phyloP scores from a whole-genome alignment of 441 rosid genomes.

The Daphne laureola region DNA sequence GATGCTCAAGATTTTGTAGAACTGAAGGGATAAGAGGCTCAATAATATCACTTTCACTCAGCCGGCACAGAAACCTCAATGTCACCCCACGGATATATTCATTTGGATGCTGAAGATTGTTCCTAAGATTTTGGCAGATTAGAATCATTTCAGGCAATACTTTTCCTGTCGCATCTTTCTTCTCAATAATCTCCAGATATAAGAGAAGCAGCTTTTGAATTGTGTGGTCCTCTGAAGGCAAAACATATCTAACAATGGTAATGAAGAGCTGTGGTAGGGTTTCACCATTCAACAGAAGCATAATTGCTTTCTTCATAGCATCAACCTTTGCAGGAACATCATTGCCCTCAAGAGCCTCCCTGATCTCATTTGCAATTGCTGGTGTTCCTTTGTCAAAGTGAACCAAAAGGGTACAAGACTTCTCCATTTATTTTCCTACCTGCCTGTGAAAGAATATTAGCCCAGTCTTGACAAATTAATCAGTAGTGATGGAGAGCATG shows the following conservation, averaged over 20 bases:
- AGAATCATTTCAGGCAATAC: constrained; percentile 74
- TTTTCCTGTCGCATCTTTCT: constrained; percentile 54
- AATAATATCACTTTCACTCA: constrained; percentile 62
- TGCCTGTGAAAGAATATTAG: constrained; percentile 11
- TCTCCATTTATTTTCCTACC: constrained; percentile 46
- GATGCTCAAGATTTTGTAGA: constrained; percentile 65
- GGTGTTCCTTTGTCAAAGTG: constrained; percentile 71
- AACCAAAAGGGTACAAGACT: constrained; percentile 56
- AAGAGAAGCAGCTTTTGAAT: constrained; percentile 63
- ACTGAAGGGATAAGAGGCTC: constrained; percentile 81
- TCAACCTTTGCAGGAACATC: constrained; percentile 52
- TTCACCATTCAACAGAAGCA: constrained; percentile 73
- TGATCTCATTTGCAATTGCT: constrained; percentile 71
- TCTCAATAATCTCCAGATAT: constrained; percentile 70
- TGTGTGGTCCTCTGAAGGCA: constrained; percentile 76
- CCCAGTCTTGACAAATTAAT: too few species aligned
- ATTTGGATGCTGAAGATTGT: constrained; percentile 85
- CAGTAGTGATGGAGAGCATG: too few species aligned
- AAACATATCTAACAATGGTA: constrained; percentile 72
- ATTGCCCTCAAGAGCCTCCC: constrained; percentile 76
- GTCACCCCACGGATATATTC: constrained; percentile 85
- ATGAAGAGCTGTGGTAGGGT: constrained; percentile 78
- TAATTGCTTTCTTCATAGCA: constrained; percentile 72
- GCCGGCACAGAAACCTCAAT: constrained; percentile 65
- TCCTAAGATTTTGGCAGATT: constrained; percentile 71